phyloP scores from a whole-genome alignment of 768 basidiomycete species.

The Amanita pallidorosea region DNA sequence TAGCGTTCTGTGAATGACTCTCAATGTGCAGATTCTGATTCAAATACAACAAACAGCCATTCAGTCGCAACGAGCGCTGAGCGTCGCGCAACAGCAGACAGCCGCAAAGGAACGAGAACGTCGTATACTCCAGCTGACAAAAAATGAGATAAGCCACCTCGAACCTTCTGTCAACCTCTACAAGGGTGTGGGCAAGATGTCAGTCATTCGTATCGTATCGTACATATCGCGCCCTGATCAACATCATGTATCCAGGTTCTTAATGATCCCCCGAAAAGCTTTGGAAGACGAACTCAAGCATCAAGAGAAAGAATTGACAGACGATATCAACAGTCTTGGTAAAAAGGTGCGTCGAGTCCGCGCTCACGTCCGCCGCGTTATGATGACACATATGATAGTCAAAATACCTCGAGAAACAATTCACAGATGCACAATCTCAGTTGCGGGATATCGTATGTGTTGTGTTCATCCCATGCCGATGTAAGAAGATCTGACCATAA shows the following conservation, averaged over 20 bases:
- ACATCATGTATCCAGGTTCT: conserved; percentile 51
- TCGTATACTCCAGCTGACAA: conserved; percentile 82
- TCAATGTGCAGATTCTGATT: conserved; percentile 57
- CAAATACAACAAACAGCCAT: conserved; percentile 91
- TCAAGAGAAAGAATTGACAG: conserved; percentile 75
- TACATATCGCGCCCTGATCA: neutral
- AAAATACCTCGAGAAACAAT: conserved; percentile 91
- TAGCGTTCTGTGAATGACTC: neutral
- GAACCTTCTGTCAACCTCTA: conserved; percentile 74
- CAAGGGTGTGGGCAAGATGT: conserved; percentile 97
- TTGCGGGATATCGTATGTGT: conserved; percentile 70
- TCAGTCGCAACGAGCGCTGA: conserved; percentile 72
- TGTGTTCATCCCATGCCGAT: neutral
- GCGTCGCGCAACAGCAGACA: conserved; percentile 64
- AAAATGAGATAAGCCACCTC: conserved; percentile 67
- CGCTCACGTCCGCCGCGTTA: neutral
- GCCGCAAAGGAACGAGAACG: conserved; percentile 80
- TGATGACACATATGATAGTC: conserved; percentile 30
- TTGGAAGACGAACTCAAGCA: conserved; percentile 69
- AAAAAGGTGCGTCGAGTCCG: conserved; percentile 66
- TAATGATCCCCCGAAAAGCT: conserved; percentile 70
- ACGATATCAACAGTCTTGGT: conserved; percentile 69
- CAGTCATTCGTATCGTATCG: conserved; percentile 15
- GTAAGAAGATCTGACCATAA: neutral
- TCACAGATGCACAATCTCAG: conserved; percentile 81